A percentile compares a stretch with the other conserved stretches of the same genome.
phyloP scores from a whole-genome alignment of 805 yeast species.

The Metschnikowia bowlesiae region DNA sequence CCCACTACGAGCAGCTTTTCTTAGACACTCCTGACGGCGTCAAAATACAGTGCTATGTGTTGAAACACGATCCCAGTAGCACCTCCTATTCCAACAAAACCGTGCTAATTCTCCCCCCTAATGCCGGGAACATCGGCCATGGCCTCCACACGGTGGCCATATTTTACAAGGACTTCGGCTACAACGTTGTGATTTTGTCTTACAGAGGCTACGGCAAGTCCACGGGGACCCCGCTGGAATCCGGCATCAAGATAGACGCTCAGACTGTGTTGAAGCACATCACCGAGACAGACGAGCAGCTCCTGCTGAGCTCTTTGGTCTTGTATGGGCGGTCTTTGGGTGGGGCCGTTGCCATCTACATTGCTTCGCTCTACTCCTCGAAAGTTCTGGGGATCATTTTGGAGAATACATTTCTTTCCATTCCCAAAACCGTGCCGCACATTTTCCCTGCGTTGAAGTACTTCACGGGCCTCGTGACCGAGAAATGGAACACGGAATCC shows the following conservation, averaged over 20 bases:
- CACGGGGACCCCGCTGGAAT: slow-evolving; percentile 70
- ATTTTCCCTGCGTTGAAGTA: slow-evolving; percentile 64
- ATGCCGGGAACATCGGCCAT: slow-evolving; percentile 95
- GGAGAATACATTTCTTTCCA: slow-evolving; percentile 81
- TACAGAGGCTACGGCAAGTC: slow-evolving; percentile 90
- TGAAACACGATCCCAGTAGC: slow-evolving; percentile 44
- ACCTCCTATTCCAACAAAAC: slow-evolving; percentile 55
- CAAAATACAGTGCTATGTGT: slow-evolving; percentile 57
- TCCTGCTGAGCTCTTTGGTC: slow-evolving; percentile 50
- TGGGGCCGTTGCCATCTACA: slow-evolving; percentile 88
- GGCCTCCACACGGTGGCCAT: slow-evolving; percentile 74
- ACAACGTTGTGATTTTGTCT: slow-evolving; percentile 79
- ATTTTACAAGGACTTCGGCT: slow-evolving; percentile 56
- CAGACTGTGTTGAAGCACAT: slow-evolving; percentile 63
- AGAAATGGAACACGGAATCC: slow-evolving; percentile 76
- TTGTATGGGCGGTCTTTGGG: slow-evolving; percentile 90
- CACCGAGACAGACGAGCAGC: slow-evolving; percentile 45
- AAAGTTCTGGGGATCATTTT: slow-evolving; percentile 61
- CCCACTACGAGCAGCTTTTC: slow-evolving; percentile 51
- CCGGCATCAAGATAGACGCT: slow-evolving; percentile 79
- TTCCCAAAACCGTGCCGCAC: slow-evolving; percentile 67
- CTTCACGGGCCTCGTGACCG: slow-evolving; percentile 61
- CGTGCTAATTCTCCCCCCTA: slow-evolving; percentile 76
- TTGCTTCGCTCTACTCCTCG: slow-evolving; percentile 56
- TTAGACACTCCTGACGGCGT: slow-evolving; percentile 70